A percentile compares a stretch with the other conserved stretches of the same genome.
phyloP scores from a whole-genome alignment of 2,329 filamentous ascomycete genomes.

The Cladosporium sp. region DNA sequence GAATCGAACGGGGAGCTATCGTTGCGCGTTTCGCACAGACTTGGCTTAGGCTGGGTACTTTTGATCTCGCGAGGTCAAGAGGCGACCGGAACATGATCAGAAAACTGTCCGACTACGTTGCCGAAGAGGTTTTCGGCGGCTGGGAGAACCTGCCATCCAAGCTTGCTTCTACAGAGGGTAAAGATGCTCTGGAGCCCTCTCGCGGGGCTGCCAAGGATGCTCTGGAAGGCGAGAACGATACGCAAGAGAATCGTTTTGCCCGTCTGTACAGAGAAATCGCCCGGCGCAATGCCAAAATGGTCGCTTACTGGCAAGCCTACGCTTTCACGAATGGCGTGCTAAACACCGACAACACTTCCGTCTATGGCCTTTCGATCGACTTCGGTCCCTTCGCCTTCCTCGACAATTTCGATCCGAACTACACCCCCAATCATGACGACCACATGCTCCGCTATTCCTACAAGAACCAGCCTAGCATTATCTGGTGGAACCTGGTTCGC shows the following conservation, averaged over 20 bases:
- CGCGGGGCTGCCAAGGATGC: slow-evolving; percentile 41
- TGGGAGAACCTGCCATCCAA: slow-evolving; percentile 76
- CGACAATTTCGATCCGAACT: slow-evolving; percentile 90
- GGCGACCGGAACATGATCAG: slow-evolving; percentile 73
- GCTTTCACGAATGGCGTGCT: slow-evolving; percentile 99
- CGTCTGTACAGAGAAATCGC: slow-evolving; percentile 84
- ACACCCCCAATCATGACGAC: slow-evolving; percentile 97
- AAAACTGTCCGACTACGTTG: slow-evolving; percentile 74
- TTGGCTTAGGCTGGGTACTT: slow-evolving; percentile 93
- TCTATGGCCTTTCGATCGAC: slow-evolving; percentile 85
- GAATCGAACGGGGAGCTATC: slow-evolving; percentile 83
- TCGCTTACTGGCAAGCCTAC: slow-evolving; percentile 94
- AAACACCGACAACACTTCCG: slow-evolving; percentile 96
- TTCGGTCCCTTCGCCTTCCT: slow-evolving; percentile 97
- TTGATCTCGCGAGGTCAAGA: slow-evolving; percentile 81
- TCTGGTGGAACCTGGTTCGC: slow-evolving; percentile 98
- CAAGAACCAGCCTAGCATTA: slow-evolving; percentile 88
- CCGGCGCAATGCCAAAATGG: slow-evolving; percentile 78
- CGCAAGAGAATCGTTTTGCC: slow-evolving; percentile 80
- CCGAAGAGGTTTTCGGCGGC: slow-evolving; percentile 80
- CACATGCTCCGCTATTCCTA: slow-evolving; percentile 83
- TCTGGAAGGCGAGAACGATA: slow-evolving; percentile 63
- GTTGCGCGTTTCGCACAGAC: slow-evolving; percentile 86
- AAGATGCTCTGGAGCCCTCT: slow-evolving; percentile 42
- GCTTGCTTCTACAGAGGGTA: slow-evolving; percentile 44